A percentile compares a stretch with the other conserved stretches of the same genome.
Evolutionary conservation across 768 basidiomycete genomes (phyloP).

Genomic region (Tremella yokohamensis): DNA sequence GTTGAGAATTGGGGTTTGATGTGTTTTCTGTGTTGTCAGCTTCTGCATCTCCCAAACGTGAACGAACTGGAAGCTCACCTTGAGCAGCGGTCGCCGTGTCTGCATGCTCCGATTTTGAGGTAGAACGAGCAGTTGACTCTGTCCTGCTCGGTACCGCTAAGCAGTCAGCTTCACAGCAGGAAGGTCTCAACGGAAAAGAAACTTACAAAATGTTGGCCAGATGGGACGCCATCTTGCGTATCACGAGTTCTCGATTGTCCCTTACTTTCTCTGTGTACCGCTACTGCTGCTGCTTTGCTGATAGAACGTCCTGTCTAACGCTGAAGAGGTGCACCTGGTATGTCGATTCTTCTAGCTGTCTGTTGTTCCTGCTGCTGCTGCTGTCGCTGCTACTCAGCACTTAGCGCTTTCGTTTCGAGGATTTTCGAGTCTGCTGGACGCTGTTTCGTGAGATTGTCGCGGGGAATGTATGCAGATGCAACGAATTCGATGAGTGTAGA

Average conservation of each 20-base stretch:
- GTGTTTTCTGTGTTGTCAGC: constrained; percentile 62
- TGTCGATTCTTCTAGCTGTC: no score
- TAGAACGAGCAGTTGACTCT: constrained; percentile 99
- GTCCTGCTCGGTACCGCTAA: constrained; percentile 54
- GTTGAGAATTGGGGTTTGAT: constrained; percentile 97
- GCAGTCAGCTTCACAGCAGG: constrained; percentile 13
- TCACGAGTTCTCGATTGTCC: constrained; percentile 5
- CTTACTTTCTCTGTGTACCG: neutral
- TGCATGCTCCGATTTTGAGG: constrained; percentile 98
- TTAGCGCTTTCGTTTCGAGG: no score
- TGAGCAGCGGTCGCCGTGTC: constrained; percentile 97
- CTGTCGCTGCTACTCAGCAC: no score
- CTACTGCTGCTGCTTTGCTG: neutral
- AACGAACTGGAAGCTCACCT: constrained; percentile 51
- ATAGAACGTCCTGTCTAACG: no score
- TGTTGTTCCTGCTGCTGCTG: no score
- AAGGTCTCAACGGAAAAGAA: neutral
- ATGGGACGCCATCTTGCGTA: constrained; percentile 47
- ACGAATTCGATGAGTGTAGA: no score
- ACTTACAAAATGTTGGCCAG: constrained; percentile 83
- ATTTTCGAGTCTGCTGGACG: no score
- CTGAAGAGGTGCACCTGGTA: no score
- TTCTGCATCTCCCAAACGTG: neutral
- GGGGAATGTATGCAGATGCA: no score
- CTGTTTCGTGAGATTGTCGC: no score